phyloP scores from a whole-genome alignment of 306 rosid species.

The Casuarina glauca region DNA sequence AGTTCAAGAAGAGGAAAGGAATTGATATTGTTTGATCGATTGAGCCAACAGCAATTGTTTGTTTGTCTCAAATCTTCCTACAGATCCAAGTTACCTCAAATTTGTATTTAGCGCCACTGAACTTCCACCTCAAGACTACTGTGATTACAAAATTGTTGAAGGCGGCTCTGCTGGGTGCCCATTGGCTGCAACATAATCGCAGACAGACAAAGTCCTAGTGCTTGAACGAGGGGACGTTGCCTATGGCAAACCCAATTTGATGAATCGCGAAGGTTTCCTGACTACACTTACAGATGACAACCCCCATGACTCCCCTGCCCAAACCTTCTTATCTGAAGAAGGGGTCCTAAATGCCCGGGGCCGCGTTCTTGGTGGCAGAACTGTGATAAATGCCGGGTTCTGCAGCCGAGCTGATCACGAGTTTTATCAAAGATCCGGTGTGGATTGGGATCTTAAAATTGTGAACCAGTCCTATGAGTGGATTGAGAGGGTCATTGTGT shows the following conservation, averaged over 20 bases:
- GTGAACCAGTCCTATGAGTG: slow-evolving; percentile 77
- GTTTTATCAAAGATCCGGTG: slow-evolving; percentile 44
- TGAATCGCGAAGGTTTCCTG: slow-evolving; percentile 90
- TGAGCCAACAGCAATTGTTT: not conserved
- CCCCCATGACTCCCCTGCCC: slow-evolving; percentile 54
- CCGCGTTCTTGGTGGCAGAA: slow-evolving; percentile 91
- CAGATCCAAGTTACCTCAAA: slow-evolving; percentile 49
- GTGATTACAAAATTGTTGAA: slow-evolving; percentile 80
- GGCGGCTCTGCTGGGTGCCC: slow-evolving; percentile 98
- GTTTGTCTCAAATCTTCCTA: not conserved
- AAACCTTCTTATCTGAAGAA: slow-evolving; percentile 74
- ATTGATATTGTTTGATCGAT: not conserved
- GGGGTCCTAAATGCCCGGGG: slow-evolving; percentile 92
- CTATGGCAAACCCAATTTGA: slow-evolving; percentile 39
- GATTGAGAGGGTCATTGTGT: slow-evolving; percentile 78
- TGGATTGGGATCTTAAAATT: slow-evolving; percentile 50
- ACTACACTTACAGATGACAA: slow-evolving; percentile 42
- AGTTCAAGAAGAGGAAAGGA: not conserved
- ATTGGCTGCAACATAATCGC: slow-evolving; percentile 75
- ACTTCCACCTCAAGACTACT: slow-evolving; percentile 68
- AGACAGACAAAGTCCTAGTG: slow-evolving; percentile 48
- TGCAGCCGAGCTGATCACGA: slow-evolving; percentile 75
- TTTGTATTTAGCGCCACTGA: slow-evolving; percentile 63
- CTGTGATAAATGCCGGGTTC: slow-evolving; percentile 91
- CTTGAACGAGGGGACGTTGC: slow-evolving; percentile 74